phyloP scores from a whole-genome alignment of 352 stramenopile species.

The Paralagenidium karlingii region DNA sequence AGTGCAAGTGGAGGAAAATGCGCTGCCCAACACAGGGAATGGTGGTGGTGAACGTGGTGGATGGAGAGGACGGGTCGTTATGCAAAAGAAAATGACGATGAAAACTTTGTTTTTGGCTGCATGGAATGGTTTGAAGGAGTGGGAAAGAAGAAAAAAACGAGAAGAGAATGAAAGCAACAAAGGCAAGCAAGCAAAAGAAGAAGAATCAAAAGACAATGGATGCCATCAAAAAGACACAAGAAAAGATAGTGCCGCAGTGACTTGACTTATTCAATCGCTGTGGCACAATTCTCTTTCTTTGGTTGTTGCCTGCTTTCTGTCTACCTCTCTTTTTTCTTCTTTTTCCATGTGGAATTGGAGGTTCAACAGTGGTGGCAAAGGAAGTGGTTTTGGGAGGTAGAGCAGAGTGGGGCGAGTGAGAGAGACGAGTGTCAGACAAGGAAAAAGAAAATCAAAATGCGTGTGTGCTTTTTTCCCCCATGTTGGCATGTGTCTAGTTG shows the following conservation, averaged over 20 bases:
- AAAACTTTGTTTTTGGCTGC: too few species aligned
- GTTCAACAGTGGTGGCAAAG: too few species aligned
- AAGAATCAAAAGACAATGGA: conserved; percentile 18
- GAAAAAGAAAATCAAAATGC: too few species aligned
- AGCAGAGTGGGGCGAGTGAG: too few species aligned
- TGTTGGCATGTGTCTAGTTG: conserved; percentile 9
- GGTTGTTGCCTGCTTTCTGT: not conserved
- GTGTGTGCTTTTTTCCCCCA: too few species aligned
- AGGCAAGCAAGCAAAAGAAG: conserved; percentile 8
- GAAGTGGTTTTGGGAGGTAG: too few species aligned
- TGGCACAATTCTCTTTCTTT: not conserved
- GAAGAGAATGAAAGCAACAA: conserved; percentile 1
- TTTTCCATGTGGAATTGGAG: too few species aligned
- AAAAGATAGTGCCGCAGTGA: too few species aligned
- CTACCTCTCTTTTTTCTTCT: not conserved
- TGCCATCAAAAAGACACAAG: conserved; percentile 9
- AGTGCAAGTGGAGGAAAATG: conserved; percentile 1
- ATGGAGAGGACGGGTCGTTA: not conserved
- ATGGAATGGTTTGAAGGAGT: not conserved
- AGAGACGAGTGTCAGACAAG: too few species aligned
- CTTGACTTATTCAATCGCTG: conserved; percentile 12
- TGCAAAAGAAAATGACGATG: not conserved
- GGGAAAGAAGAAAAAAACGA: not conserved
- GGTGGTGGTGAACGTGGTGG: not conserved
- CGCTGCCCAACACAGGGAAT: not conserved